phyloP scores from a whole-genome alignment of 768 basidiomycete species.

The Kwoniella europaea region DNA sequence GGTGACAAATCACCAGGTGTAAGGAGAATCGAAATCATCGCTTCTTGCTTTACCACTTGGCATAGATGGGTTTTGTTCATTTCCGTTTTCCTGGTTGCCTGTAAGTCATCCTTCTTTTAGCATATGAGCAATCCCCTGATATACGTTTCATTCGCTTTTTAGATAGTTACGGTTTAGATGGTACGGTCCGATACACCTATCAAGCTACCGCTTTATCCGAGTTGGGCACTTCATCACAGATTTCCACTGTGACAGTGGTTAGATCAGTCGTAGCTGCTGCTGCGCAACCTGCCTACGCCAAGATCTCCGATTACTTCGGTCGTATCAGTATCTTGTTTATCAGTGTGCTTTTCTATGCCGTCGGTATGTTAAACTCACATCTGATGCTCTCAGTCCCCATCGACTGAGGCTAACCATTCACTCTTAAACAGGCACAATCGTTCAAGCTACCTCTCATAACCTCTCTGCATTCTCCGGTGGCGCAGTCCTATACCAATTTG shows the following conservation, averaged over 20 bases:
- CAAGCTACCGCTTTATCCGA: slow-evolving; percentile 32
- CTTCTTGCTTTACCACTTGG: slow-evolving; percentile 37
- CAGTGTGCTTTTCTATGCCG: slow-evolving; percentile 49
- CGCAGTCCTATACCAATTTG: slow-evolving; percentile 54
- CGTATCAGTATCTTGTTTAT: slow-evolving; percentile 48
- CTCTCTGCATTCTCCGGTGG: slow-evolving; percentile 52
- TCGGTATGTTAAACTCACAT: slow-evolving; percentile 22
- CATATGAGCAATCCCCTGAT: background rate
- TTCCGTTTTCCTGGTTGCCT: slow-evolving; percentile 53
- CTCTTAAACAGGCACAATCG: slow-evolving; percentile 42
- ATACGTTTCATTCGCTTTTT: background rate
- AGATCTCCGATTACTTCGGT: slow-evolving; percentile 56
- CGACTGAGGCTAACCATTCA: too few species aligned
- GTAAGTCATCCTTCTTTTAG: slow-evolving; percentile 22
- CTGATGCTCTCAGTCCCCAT: too few species aligned
- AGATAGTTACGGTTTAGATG: slow-evolving; percentile 30
- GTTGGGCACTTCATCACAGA: slow-evolving; percentile 18
- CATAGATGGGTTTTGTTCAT: slow-evolving; percentile 45
- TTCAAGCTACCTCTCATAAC: slow-evolving; percentile 43
- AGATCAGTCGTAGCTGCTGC: slow-evolving; percentile 51
- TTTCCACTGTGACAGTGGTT: slow-evolving; percentile 55
- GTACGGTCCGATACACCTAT: slow-evolving; percentile 28
- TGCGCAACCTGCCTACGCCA: slow-evolving; percentile 43
- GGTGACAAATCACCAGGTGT: slow-evolving; percentile 50
- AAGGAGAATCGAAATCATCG: slow-evolving; percentile 51